Base-by-base conservation (phyloP, 2,329 filamentous ascomycete species). In the Raffaelea albimanens region DNA sequence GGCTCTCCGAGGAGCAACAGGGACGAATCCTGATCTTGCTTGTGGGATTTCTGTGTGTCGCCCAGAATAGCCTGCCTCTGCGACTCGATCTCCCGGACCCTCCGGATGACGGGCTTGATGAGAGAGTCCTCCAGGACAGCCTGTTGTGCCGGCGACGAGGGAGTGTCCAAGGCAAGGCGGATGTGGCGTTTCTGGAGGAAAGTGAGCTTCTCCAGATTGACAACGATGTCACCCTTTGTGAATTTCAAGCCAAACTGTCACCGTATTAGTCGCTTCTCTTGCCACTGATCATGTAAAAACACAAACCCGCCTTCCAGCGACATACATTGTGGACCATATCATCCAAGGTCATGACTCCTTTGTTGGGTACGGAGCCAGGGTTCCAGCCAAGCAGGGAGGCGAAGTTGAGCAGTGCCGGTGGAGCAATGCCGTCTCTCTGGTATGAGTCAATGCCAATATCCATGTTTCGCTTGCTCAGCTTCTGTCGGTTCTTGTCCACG, bases 161-260 rank as follows among this genome's bases (percentile, higher is more conserved):
- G 45, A 16, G 49, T 39, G 9, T 53, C 31, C 9, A 57, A 47
- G 2, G 58, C 53, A 3, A 46, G 50, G 2, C 48, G 49, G 11
- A 57, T 49, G 48, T 64, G 61, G 22, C 56, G 54, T n/a, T 54
- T 54, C 40, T 96, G 87, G 43, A 97, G 75, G 62, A 82, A 87
- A 56, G 79, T 76, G 16, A 97, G 74, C 61, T 97, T 98, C 43
- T 82, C 79, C 44, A 83, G 76, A 19, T 85, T 81, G 18, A 96
- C 87, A 14, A 85, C 83, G 7, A 90, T 87, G 61, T 96, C 90
- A 10, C 91, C 91, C 57, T 85, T 87, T 3, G 89, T 97, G 66
- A 96, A 94, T 59, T 88, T 89, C 54, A 95, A 73, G 41, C 82
- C 80, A 61, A 96, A 91, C 77, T 87, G 50, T 16, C 40, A 19